These are phyloP conservation scores for Aspergillus nomiae DNA, from an alignment of 2,329 filamentous ascomycete species.

Conservation along the genomic window DNA sequence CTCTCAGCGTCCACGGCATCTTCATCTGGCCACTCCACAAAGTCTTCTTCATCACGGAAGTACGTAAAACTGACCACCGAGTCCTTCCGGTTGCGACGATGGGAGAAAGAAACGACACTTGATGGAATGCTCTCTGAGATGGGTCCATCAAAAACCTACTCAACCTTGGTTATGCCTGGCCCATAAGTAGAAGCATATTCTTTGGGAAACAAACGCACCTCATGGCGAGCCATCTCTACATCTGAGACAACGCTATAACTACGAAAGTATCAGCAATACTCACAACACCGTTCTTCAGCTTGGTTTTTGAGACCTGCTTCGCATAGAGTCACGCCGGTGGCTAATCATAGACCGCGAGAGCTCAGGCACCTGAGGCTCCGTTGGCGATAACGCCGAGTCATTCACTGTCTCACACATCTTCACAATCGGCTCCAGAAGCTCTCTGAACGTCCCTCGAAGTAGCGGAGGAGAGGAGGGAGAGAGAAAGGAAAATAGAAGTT, in stretches of 20 bases:
- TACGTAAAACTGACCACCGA: constrained; percentile 89
- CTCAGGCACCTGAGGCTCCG: constrained; percentile 25
- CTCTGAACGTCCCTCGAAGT: not conserved
- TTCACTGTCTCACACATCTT: constrained; percentile 28
- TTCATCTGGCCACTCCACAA: constrained; percentile 53
- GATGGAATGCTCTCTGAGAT: constrained; percentile 95
- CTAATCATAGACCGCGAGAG: constrained; percentile 23
- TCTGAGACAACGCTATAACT: constrained; percentile 81
- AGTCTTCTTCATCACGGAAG: constrained; percentile 73
- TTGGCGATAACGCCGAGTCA: constrained; percentile 26
- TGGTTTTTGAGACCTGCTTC: constrained; percentile 37
- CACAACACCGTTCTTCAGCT: constrained; percentile 1
- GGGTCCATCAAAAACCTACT: constrained; percentile 79
- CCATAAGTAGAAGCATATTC: not conserved
- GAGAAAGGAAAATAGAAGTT: not conserved
- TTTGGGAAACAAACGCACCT: constrained; percentile 57
- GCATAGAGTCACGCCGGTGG: constrained; percentile 39
- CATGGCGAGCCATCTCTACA: constrained; percentile 98
- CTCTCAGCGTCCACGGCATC: constrained; percentile 46
- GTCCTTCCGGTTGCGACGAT: constrained; percentile 77
- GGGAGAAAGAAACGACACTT: constrained; percentile 86
- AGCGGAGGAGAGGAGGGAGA: not conserved
- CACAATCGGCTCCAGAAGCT: not conserved
- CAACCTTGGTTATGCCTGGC: constrained; percentile 12
- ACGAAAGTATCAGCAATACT: constrained; percentile 22